Evolutionary conservation across 352 stramenopile species (phyloP).

Genomic region (Peronospora farinosa): DNA sequence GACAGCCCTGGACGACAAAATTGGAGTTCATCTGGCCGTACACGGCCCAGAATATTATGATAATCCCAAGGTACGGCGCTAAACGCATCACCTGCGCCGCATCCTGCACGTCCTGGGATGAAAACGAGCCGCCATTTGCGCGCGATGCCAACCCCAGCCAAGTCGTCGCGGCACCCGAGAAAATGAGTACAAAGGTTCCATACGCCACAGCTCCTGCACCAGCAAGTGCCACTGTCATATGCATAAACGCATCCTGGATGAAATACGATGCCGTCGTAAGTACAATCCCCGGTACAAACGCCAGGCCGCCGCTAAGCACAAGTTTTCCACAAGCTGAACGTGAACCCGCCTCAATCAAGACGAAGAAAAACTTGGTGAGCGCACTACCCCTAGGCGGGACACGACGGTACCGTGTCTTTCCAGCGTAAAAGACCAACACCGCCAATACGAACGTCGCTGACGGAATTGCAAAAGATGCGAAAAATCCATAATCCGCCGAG

Average conservation of each 20-base stretch:
- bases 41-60: slow-evolving; percentile 84
- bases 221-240: slow-evolving; percentile 53
- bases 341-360: slow-evolving; percentile 54
- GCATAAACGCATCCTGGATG: slow-evolving; percentile 44
- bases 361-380: slow-evolving; percentile 61
- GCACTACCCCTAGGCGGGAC: slow-evolving; percentile 73
- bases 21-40: slow-evolving; percentile 83
- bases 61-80: slow-evolving; percentile 72
- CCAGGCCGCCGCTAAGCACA: slow-evolving; percentile 65
- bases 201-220: slow-evolving; percentile 56
- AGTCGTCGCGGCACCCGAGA: slow-evolving; percentile 47
- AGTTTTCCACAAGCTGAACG: slow-evolving; percentile 54
- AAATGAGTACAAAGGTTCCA: slow-evolving; percentile 62
- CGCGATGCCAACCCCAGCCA: slow-evolving; percentile 50
- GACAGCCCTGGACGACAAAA: slow-evolving; percentile 83
- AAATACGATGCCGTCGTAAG: slow-evolving; percentile 81
- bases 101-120: slow-evolving; percentile 54
- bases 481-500: slow-evolving; percentile 78
- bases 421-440: slow-evolving; percentile 74
- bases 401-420: slow-evolving; percentile 51
- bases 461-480: slow-evolving; percentile 84
- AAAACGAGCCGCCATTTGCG: slow-evolving; percentile 52
- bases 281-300: slow-evolving; percentile 67
- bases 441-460: slow-evolving; percentile 74
- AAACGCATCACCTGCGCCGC: slow-evolving; percentile 72